A percentile compares a stretch with the other conserved stretches of the same genome.
These are phyloP conservation scores for Pseudonitzschia multistriata DNA, from an alignment of 108 stramenopile genomes.

Conservation along the genomic window DNA sequence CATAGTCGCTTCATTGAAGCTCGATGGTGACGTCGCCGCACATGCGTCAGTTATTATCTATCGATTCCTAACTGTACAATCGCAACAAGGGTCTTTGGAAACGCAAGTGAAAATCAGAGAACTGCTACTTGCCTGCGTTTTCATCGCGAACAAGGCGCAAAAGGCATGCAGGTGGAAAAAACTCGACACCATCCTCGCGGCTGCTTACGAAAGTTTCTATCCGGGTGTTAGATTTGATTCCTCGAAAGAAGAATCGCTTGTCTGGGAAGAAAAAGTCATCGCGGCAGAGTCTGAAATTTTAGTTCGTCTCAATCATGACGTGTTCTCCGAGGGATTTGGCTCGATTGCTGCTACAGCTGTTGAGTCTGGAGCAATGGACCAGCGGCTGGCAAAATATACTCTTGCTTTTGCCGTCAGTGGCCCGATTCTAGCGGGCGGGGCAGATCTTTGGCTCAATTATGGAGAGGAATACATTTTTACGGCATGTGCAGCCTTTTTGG, in stretches of 20 bases:
- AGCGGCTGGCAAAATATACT: conserved; percentile 52
- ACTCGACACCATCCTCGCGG: conserved; percentile 67
- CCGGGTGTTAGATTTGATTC: conserved; percentile 60
- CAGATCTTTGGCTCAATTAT: conserved; percentile 75
- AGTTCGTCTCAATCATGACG: conserved; percentile 62
- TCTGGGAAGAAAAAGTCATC: conserved; percentile 74
- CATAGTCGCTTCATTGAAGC: conserved; percentile 45
- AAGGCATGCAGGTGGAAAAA: conserved; percentile 74
- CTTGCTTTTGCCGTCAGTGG: conserved; percentile 61
- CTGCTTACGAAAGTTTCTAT: conserved; percentile 72
- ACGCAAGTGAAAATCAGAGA: conserved; percentile 69
- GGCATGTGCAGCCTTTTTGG: conserved; percentile 68
- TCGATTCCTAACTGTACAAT: conserved; percentile 57
- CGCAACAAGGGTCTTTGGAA: conserved; percentile 25
- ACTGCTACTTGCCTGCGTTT: conserved; percentile 65
- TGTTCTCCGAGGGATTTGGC: conserved; percentile 76
- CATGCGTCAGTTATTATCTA: conserved; percentile 78
- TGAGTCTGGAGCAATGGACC: conserved; percentile 44
- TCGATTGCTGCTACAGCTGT: conserved; percentile 54
- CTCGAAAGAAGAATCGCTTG: conserved; percentile 63
- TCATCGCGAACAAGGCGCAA: conserved; percentile 83
- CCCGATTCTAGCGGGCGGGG: conserved; percentile 70
- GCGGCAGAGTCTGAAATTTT: conserved; percentile 63
- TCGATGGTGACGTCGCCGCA: conserved; percentile 51
- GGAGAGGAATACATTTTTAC: conserved; percentile 80